Base-by-base conservation (phyloP, 2,329 filamentous ascomycete genomes). In the Beauveria australis region DNA sequence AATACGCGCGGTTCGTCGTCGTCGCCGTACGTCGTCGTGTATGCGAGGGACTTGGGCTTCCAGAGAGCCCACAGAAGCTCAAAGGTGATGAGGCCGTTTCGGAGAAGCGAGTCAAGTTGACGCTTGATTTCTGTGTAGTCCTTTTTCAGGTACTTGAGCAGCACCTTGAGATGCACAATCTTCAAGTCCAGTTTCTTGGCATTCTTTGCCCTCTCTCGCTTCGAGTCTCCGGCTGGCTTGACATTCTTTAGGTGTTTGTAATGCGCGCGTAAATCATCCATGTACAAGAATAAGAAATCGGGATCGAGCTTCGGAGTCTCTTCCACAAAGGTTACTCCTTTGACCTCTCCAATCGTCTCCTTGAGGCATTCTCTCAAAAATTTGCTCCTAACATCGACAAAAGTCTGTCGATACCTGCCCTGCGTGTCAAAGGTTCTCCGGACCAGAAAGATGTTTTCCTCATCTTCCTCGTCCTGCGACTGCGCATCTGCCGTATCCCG, bases 11-110 rank as follows among this genome's bases (percentile, higher is more conserved):
- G 89, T 67, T 94, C 87, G 44, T 93, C 89, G 16, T 80, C 76
- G 41, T 84, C 86, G 3, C 89, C 89, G 64, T 96, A 96, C 0
- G 89, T 93, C 0, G 85, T 83, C 0, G 88, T 85, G 70, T 88
- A 93, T 1, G 85, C 88, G 22, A 96, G 82, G 0, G 89, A 91
- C 67, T 91, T 89, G 0, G 92, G 92, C 69, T 94, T 95, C 81
- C 89, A 95, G 3, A 96, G 75, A 0, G 91, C 91, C 92, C 92
- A 96, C 1, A 95, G 77, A 2, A 95, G 80, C 61, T 96, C 91
- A 66, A 92, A 96, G 0, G 91, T 95, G 70, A 96, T 95, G 49
- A 91, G 85, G 9, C 91, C 90, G 37, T 87, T 89, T 64, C 91
- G 83, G 2, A 96, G 78, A 74, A 96, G 84, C 0, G 91, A 89